Evolutionary conservation across 495 filamentous ascomycete genomes (phyloP).

Genomic region (Talaromyces trachyspermus): DNA sequence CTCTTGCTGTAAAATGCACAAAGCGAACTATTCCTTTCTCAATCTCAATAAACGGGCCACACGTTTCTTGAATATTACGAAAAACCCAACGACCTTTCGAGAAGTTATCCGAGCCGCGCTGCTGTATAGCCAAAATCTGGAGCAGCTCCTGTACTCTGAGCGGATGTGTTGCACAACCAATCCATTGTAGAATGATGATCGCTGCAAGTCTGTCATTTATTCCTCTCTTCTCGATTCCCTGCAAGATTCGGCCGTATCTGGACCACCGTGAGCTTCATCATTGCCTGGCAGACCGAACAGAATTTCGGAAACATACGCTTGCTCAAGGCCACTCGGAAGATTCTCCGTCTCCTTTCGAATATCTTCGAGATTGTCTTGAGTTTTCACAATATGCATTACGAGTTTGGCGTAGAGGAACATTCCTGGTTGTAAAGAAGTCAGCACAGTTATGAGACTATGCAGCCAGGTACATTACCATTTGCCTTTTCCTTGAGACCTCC

Average conservation of each 20-base stretch:
- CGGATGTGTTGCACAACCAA: neutral
- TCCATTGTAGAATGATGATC: neutral
- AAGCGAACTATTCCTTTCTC: neutral
- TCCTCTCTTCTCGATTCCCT: neutral
- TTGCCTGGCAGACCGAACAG: neutral
- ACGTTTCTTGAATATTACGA: neutral
- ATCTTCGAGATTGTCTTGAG: neutral
- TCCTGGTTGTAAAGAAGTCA: slow-evolving; percentile 27
- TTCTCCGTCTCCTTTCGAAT: slow-evolving; percentile 2
- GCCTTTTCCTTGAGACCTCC: neutral
- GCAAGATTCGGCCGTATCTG: neutral
- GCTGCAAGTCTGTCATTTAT: neutral
- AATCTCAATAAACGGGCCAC: neutral
- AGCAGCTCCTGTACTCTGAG: neutral
- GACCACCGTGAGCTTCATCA: neutral
- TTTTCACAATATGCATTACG: slow-evolving; percentile 4
- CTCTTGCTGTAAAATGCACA: neutral
- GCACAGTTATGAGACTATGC: slow-evolving; percentile 28
- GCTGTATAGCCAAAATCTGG: neutral
- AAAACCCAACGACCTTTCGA: neutral
- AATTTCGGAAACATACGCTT: neutral
- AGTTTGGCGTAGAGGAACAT: slow-evolving; percentile 9
- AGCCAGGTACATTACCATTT: neutral
- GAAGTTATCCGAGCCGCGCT: neutral
- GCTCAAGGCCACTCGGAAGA: neutral